phyloP scores from a whole-genome alignment of 2,329 filamentous ascomycete genomes.

The Pseudopithomyces maydicus region DNA sequence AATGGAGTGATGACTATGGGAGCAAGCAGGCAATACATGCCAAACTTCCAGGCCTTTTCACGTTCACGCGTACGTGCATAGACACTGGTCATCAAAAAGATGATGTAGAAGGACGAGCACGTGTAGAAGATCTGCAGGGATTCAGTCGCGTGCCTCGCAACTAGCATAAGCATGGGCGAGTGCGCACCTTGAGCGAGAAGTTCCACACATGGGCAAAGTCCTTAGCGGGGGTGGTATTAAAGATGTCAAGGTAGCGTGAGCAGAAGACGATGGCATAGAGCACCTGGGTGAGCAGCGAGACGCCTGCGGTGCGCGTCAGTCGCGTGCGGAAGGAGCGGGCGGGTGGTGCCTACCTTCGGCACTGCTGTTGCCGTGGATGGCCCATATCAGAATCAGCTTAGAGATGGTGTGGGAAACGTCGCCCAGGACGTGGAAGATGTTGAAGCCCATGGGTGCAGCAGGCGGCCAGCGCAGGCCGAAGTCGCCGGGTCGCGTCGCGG shows the following conservation, averaged over 20 bases:
- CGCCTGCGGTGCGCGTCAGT: conserved; percentile 57
- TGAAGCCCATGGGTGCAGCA: conserved; percentile 44
- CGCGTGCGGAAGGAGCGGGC: background rate
- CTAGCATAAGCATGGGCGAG: background rate
- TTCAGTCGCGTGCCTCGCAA: conserved; percentile 15
- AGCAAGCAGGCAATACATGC: conserved; percentile 69
- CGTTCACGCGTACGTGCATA: conserved; percentile 87
- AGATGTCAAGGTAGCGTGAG: conserved; percentile 85
- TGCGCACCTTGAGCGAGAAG: conserved; percentile 70
- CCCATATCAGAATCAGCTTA: conserved; percentile 88
- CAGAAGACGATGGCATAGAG: conserved; percentile 87
- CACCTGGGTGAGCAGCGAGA: conserved; percentile 88
- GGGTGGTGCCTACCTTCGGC: conserved; percentile 68
- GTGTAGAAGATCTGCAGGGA: conserved; percentile 75
- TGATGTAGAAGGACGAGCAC: conserved; percentile 79
- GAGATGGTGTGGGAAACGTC: conserved; percentile 85
- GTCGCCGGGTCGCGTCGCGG: conserved; percentile 5
- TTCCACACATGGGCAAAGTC: conserved; percentile 56
- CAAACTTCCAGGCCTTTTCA: conserved; percentile 93
- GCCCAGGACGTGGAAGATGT: conserved; percentile 74
- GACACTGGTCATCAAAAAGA: conserved; percentile 83
- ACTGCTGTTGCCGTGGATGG: conserved; percentile 86
- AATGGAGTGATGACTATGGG: conserved; percentile 73
- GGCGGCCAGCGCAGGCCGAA: conserved; percentile 24
- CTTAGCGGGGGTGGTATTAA: conserved; percentile 52